These are phyloP conservation scores for Myochromella boudieri DNA, from an alignment of 768 basidiomycete species.

Conservation along the genomic window DNA sequence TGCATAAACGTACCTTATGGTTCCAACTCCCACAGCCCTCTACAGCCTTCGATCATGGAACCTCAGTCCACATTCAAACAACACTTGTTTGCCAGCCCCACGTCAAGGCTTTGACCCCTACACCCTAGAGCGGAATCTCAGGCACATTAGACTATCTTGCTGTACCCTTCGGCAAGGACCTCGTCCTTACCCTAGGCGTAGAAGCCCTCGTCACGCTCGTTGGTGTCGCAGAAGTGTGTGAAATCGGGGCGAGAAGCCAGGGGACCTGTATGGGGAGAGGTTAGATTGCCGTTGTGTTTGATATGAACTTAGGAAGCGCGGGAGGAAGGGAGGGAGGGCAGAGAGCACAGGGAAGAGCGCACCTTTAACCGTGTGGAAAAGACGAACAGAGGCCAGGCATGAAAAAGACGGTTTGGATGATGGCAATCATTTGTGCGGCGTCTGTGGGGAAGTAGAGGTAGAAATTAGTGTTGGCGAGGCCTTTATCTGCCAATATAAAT, in stretches of 20 bases:
- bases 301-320: no score
- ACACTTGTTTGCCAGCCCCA: slow-evolving; percentile 86
- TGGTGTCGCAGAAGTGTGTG: slow-evolving; percentile 25
- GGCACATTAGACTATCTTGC: slow-evolving; percentile 84
- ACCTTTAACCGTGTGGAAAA: slow-evolving; percentile 90
- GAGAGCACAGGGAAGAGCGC: no score
- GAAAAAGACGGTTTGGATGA: slow-evolving; percentile 80
- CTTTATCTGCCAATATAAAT: slow-evolving; percentile 87
- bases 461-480: slow-evolving; percentile 75
- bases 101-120: slow-evolving; percentile 70
- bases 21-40: no score
- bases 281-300: no score
- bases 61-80: slow-evolving; percentile 81
- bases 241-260: slow-evolving; percentile 81
- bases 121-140: slow-evolving; percentile 80
- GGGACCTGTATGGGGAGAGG: no score
- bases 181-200: slow-evolving; percentile 87
- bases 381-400: slow-evolving; percentile 80
- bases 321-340: no score
- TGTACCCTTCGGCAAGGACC: slow-evolving; percentile 76
- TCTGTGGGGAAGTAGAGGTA: slow-evolving; percentile 91
- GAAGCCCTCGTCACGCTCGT: slow-evolving; percentile 68
- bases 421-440: slow-evolving; percentile 73
- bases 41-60: no score
- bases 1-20: no score